Percentiles rank a stretch among this genome's conserved stretches.
Evolutionary conservation across 2,329 filamentous ascomycete genomes (phyloP).

Genomic region (Magnaporthales sp.): DNA sequence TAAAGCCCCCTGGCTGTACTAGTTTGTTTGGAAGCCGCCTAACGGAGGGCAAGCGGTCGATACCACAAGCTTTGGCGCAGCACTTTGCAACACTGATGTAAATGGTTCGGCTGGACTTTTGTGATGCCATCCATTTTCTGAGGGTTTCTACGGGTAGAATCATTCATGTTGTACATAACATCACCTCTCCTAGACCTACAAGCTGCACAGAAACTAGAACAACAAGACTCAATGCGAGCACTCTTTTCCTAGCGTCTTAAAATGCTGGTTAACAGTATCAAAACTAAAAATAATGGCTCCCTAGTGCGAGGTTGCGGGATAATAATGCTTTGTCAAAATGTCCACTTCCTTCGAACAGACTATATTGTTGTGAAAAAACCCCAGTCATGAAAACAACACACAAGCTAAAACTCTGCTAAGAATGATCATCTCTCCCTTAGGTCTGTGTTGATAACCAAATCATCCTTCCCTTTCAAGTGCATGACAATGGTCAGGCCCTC

Average conservation of each 20-base stretch:
- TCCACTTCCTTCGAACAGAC: neutral
- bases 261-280: neutral
- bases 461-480: constrained; percentile 39
- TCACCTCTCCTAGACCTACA: neutral
- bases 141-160: neutral
- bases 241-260: neutral
- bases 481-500: constrained; percentile 42
- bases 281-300: neutral
- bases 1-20: neutral
- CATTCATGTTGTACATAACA: neutral
- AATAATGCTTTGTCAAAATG: neutral
- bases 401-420: neutral
- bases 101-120: neutral
- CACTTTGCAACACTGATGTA: neutral
- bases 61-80: neutral
- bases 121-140: neutral
- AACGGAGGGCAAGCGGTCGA: too few species aligned
- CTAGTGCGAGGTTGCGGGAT: neutral
- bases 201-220: neutral
- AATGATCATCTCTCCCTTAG: constrained; percentile 17
- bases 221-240: neutral
- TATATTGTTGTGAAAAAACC: neutral
- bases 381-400: neutral
- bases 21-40: neutral
- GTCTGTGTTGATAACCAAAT: constrained; percentile 43